These are phyloP conservation scores for Cryptosporidium ryanae DNA, from an alignment of 169 alveolate genomes.

Conservation along the genomic window DNA sequence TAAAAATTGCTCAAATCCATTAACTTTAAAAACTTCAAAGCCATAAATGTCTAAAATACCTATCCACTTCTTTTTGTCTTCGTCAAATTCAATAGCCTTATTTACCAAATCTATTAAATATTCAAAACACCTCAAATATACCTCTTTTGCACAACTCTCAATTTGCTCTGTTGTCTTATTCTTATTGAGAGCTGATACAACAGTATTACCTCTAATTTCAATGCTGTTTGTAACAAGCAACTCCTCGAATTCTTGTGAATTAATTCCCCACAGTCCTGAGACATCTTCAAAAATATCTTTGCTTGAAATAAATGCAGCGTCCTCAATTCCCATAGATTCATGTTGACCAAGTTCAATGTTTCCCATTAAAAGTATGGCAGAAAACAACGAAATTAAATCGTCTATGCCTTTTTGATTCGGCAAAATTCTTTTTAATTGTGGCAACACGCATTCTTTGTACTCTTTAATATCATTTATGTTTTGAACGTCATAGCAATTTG, in stretches of 20 bases:
- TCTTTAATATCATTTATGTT: constrained; percentile 83
- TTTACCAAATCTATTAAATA: constrained; percentile 82
- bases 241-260: constrained; percentile 51
- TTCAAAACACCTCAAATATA: constrained; percentile 83
- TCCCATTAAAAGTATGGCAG: constrained; percentile 84
- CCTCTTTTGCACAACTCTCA: constrained; percentile 80
- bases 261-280: constrained; percentile 54
- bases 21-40: constrained; percentile 95
- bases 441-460: constrained; percentile 62
- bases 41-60: constrained; percentile 99
- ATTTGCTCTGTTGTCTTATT: constrained; percentile 76
- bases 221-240: constrained; percentile 58
- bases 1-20: constrained; percentile 97
- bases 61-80: constrained; percentile 83
- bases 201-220: constrained; percentile 53
- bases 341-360: constrained; percentile 68
- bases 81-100: constrained; percentile 81
- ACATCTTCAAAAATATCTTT: constrained; percentile 52
- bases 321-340: constrained; percentile 64
- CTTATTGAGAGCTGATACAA: constrained; percentile 72
- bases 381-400: constrained; percentile 40
- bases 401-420: constrained; percentile 36
- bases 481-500: constrained; percentile 82
- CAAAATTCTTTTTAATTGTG: constrained; percentile 62
- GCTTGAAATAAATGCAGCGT: constrained; percentile 51